A percentile compares a stretch with the other conserved stretches of the same genome.
phyloP scores from a whole-genome alignment of 441 rosid genomes.

The Arabidopsis hybrid region DNA sequence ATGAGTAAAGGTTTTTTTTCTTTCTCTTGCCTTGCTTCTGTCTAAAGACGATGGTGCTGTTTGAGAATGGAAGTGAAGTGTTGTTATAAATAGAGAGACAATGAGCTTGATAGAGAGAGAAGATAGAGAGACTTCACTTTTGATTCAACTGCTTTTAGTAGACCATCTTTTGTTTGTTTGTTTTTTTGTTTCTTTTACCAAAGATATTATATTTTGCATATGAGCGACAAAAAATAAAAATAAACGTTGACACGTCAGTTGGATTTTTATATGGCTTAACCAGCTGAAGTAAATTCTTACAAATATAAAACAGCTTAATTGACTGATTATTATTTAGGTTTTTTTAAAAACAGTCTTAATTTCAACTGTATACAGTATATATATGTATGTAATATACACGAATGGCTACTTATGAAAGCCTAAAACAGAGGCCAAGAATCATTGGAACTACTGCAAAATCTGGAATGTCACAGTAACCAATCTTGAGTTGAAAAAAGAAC shows the following conservation, averaged over 20 bases:
- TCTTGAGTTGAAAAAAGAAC: constrained; percentile 26
- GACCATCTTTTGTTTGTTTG: constrained; percentile 31
- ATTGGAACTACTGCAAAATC: constrained; percentile 46
- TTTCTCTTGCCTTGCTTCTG: constrained; percentile 14
- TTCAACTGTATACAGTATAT: constrained; percentile 33
- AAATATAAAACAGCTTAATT: constrained; percentile 14
- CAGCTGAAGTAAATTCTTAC: not conserved
- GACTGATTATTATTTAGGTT: constrained; percentile 1
- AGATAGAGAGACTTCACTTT: constrained; percentile 40
- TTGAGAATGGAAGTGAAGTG: constrained; percentile 37
- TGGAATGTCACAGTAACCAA: constrained; percentile 44
- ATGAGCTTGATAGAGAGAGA: constrained; percentile 17
- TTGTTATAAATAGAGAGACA: constrained; percentile 45
- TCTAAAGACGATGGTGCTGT: constrained; percentile 41
- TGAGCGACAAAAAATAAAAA: not conserved
- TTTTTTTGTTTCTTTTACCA: constrained; percentile 3
- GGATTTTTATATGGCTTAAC: constrained; percentile 3
- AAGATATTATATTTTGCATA: constrained; percentile 15
- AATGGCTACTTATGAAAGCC: constrained; percentile 37
- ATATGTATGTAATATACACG: constrained; percentile 4
- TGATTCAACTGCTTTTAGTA: constrained; percentile 44
- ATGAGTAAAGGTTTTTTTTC: not conserved
- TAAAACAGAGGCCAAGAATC: constrained; percentile 37
- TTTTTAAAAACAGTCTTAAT: not conserved
- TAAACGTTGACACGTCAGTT: constrained; percentile 25